phyloP scores from a whole-genome alignment of 768 basidiomycete species.

The Rossbeevera mucosa region DNA sequence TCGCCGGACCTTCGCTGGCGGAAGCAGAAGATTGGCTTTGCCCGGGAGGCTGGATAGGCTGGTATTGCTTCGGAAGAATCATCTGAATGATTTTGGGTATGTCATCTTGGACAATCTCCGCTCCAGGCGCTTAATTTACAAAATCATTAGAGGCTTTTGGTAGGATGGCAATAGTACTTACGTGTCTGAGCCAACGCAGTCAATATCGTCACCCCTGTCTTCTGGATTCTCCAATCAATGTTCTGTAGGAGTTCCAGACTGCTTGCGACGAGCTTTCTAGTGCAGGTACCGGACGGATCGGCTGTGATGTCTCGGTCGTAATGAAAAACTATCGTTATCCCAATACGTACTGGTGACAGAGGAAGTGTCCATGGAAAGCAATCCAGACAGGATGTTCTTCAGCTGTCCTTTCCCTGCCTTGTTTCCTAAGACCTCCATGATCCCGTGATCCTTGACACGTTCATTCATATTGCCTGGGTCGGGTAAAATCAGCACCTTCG shows the following conservation, averaged over 20 bases:
- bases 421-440: conserved; percentile 14
- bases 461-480: conserved; percentile 8
- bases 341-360: conserved; percentile 4
- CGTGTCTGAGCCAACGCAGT: conserved; percentile 18
- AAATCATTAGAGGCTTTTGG: not conserved
- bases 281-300: not conserved
- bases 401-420: conserved; percentile 15
- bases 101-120: not conserved
- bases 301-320: not conserved
- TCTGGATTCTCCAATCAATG: conserved; percentile 16
- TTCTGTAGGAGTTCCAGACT: conserved; percentile 5
- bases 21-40: no score
- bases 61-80: not conserved
- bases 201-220: conserved; percentile 19
- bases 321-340: fast-evolving
- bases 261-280: conserved; percentile 6
- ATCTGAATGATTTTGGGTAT: not conserved
- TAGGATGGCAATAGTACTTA: not conserved
- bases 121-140: not conserved
- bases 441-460: conserved; percentile 9
- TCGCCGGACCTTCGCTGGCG: no score
- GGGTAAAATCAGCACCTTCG: not conserved
- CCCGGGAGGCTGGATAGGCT: no score
- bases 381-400: conserved; percentile 18
- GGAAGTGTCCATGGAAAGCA: not conserved